Evolutionary conservation across 495 filamentous ascomycete genomes (phyloP), one percentile per base, ranked within the genome.

Genomic region (Aspergillus diversus): DNA sequence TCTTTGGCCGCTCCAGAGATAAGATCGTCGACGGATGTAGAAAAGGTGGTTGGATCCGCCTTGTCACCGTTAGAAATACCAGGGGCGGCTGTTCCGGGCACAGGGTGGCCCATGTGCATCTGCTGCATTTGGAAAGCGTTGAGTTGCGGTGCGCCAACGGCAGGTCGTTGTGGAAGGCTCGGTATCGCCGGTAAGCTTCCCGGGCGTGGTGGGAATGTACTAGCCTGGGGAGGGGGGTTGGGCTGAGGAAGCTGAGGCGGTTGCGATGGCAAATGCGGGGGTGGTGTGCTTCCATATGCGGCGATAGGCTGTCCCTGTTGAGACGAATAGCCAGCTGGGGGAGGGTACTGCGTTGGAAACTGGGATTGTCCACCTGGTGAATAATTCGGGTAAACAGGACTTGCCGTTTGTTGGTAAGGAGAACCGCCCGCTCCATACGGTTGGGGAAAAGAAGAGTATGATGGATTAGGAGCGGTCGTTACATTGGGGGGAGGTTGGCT

Each of bases 131-230:
- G 85, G 60, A 80, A 82, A 8, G 81, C 74, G 64, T 85, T 85
- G 48, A 86, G 78, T 48, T 76, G 75, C 5, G 85, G 84, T 2
- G 83, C 83, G 58, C 79, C 82, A 63, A 89, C 84, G 0, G 80
- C 70, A 11, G 89, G 89, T 54, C 88, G 79, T 66, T 90, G 86
- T 1, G 89, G 88, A 17, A 91, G 78, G 56, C 85, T 85, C 4
- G 85, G 78, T 0, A 84, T 82, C 33, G 80, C 63, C 1, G 87
- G 84, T 43, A 89, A 65, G 61, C 79, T 85, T 8, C 74, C 77
- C 33, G 79, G 78, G 64, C 82, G 75, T 49, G 76, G 81, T 3
- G 80, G 75, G 55, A 81, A 78, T 32, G 70, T 63, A 31, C 67
- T 61, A 48, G 63, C 59, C 37, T 81, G 77, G 16, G 81, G 77